Base-by-base conservation (phyloP, 805 yeast genomes). In the Torulaspora quercuum region DNA sequence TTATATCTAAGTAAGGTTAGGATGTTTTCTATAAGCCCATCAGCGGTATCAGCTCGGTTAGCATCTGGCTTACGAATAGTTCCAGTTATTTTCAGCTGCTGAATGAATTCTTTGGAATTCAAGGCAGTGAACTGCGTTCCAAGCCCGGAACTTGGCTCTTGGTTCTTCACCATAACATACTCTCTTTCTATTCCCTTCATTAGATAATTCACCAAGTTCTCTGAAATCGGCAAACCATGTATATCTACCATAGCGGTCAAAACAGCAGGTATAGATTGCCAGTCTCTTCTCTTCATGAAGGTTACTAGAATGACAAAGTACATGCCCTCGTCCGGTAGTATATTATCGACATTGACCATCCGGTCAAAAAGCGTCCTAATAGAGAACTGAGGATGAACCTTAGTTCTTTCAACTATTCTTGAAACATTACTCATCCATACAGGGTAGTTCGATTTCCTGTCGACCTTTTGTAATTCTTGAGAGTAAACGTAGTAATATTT, bases 201-300 rank as follows among this genome's bases (percentile, higher is more conserved):
- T 8, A 55, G 40, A 20, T 49, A 53, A 8, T 35, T 27, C 5
- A 33, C 19, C 2, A 45, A 16, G 6, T 39, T 31, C 1, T 22
- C 25, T 4, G 36, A 37, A 0, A 53, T 22, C 6, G 40, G 29
- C 4, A 55, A 12, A 2, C 50, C 50, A 32, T 45, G 50, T 3
- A 41, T 16, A 17, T 48, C 33, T 10, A 29, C 17, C 46, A 55
- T 46, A 12, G 40, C 23, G 8, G 37, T 32, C 10, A 58, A 29
- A 1, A 55, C 21, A 6, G 50, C 52, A 1, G 57, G 55, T 3
- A 58, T 20, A 3, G 42, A 45, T 7, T 39, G 28, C 59, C 59
- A 59, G 26, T 55, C 53, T 22, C 49, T 46, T 3, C 42, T 27
- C 22, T 42, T 41, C 13, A 53, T 43, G 15, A 57, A 44, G 1